These are phyloP conservation scores for Russula griseocarnosa DNA, from an alignment of 768 basidiomycete species.

Conservation along the genomic window DNA sequence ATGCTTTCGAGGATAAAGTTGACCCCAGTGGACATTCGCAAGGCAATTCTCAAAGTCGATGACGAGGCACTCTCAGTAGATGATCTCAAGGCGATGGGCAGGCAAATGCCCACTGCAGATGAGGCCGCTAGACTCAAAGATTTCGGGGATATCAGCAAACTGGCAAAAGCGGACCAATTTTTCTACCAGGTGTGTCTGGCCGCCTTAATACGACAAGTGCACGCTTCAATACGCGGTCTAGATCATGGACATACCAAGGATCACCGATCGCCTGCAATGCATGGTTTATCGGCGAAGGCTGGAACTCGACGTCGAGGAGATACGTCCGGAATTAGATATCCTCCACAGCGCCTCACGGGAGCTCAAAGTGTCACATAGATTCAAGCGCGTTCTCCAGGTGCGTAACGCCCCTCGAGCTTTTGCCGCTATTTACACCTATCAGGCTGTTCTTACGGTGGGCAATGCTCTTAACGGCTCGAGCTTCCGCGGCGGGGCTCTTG, in stretches of 20 bases:
- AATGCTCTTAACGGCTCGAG: constrained; percentile 79
- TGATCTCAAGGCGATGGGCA: constrained; percentile 67
- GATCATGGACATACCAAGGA: constrained; percentile 76
- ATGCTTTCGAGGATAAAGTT: constrained; percentile 78
- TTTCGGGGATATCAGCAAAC: constrained; percentile 66
- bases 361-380: constrained; percentile 55
- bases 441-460: constrained; percentile 74
- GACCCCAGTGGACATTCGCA: constrained; percentile 58
- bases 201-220: neutral
- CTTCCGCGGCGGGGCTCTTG: constrained; percentile 78
- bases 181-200: constrained; percentile 58
- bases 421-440: constrained; percentile 11
- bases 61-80: constrained; percentile 68
- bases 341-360: constrained; percentile 68
- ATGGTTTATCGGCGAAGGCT: constrained; percentile 83
- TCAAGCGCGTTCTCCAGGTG: constrained; percentile 70
- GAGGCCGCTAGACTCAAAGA: constrained; percentile 70
- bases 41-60: constrained; percentile 66
- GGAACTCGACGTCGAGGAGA: constrained; percentile 78
- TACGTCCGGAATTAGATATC: constrained; percentile 74
- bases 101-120: constrained; percentile 74
- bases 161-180: constrained; percentile 83
- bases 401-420: constrained; percentile 21
- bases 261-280: constrained; percentile 67
- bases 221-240: constrained; percentile 32